Evolutionary conservation across 2,329 filamentous ascomycete species (phyloP), one percentile per base, ranked within the genome.

Genomic region (Didymella exigua): DNA sequence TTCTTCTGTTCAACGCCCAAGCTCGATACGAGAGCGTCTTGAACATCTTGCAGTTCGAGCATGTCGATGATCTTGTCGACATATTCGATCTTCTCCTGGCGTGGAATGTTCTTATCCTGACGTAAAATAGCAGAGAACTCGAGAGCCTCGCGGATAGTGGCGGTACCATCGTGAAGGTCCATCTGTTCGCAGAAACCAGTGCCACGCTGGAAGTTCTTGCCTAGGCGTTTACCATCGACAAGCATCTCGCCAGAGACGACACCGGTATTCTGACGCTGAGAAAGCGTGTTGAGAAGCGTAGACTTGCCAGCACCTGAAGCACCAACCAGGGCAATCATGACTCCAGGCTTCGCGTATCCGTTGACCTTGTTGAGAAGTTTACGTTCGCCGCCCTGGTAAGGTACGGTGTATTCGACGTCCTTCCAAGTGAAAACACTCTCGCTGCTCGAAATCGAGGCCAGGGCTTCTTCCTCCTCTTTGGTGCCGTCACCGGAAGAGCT

Each of bases 281-380:
- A 86, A 2, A 90, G 76, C 0, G 89, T 91, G 72, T 95, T 92
- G 16, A 96, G 80, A 0, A 96, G 78, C 0, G 91, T 95, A 0
- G 90, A 93, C 76, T 96, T 96, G 11, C 91, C 91, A 8, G 91
- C 91, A 1, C 88, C 88, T 0, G 88, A 90, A 1, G 89, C 89
- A 49, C 91, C 91, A 81, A 95, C 90, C 1, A 96, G 78, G 0
- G 91, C 91, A 37, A 91, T 86, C 83, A 96, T 87, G 16, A 89
- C 76, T 16, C 91, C 90, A 1, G 91, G 91, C 67, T 91, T 92
- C 1, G 86, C 90, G 62, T 90, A 93, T 1, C 91, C 91, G 53
- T 81, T 87, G 55, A 95, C 84, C 5, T 86, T 81, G 66, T 90
- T 88, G 42, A 91, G 77, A 1, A 90, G 78, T 69, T 85, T 82